Evolutionary conservation across 2,329 filamentous ascomycete species (phyloP).

Genomic region (Ceratocystis papillata): DNA sequence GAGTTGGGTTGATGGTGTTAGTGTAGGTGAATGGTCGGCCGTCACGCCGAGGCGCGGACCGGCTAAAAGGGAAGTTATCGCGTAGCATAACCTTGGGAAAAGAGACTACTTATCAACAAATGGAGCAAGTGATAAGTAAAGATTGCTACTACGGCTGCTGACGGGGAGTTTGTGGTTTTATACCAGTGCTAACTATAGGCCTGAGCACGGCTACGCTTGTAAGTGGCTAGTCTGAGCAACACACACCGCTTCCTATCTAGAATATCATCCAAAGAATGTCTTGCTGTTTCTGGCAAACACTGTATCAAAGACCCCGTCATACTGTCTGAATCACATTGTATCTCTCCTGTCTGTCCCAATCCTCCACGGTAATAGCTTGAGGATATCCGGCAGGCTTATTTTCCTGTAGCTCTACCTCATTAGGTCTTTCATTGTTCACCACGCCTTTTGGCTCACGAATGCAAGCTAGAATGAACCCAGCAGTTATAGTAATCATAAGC

Average conservation of each 20-base stretch:
- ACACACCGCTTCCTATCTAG: not conserved
- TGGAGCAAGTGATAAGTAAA: not conserved
- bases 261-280: constrained; percentile 1
- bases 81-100: not conserved
- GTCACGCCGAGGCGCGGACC: not conserved
- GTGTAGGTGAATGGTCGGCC: not conserved
- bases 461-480: not conserved
- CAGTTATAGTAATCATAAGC: not conserved
- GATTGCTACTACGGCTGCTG: not conserved
- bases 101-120: not conserved
- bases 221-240: not conserved
- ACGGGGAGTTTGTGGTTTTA: not conserved
- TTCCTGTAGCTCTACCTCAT: constrained; percentile 10
- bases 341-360: not conserved
- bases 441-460: not conserved
- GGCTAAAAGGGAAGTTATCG: constrained; percentile 2
- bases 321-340: not conserved
- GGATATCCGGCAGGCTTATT: not conserved
- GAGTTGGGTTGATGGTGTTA: not conserved
- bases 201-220: not conserved
- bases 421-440: not conserved
- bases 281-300: not conserved
- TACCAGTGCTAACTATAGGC: not conserved
- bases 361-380: not conserved
- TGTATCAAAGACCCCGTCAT: not conserved